Base-by-base conservation (phyloP, 2,329 filamentous ascomycete genomes). In the Aurifilum marmelostoma region DNA sequence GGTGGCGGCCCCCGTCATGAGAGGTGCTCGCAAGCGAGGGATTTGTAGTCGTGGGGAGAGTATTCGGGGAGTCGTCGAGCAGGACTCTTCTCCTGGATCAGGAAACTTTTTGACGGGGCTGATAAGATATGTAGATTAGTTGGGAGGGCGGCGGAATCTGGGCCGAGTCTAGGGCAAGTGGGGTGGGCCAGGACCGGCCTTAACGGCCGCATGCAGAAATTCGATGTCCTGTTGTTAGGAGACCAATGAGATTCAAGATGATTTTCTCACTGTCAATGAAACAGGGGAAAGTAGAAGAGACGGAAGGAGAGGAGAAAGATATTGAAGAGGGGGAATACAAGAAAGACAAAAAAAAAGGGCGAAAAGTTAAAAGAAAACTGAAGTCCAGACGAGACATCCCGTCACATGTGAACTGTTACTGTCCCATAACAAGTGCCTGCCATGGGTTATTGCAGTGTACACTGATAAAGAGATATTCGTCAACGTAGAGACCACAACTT, bases 81-180 rank as follows among this genome's bases (percentile, higher is more conserved):
- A 32, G 24, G 29, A 8, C 16, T 18, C n/a, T 43, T 43, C 41
- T 47, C n/a, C 43, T 47, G 8, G 59, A 43, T 8, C 37, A 37
- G 37, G 12, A 62, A n/a, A 62, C 59, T 62, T 62, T 62, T 61
- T 18, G 59, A 41, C 37, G 37, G 37, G 59, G n/a, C 59, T 62
- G 59, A 62, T 62, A 62, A 62, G 59, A 62, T 62, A n/a, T n/a
- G n/a, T n/a, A n/a, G n/a, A n/a, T n/a, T n/a, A 41, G 34, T 27
- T 8, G 37, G 34, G n/a, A n/a, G 11, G 9, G 37, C 7, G 21
- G 21, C 16, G 18, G 21, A 5, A 2, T 34, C 16, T 24, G 37
- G 34, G 37, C 11, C 16, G 32, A 37, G 8, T n/a, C 18, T 24
- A 14, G 43, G 43, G 21, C n/a, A n/a, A 8, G 43, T 61, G 32